These are phyloP conservation scores for Ophiocordyceps polyrhachis-furcata DNA, from an alignment of 2,329 filamentous ascomycete species.

Conservation along the genomic window DNA sequence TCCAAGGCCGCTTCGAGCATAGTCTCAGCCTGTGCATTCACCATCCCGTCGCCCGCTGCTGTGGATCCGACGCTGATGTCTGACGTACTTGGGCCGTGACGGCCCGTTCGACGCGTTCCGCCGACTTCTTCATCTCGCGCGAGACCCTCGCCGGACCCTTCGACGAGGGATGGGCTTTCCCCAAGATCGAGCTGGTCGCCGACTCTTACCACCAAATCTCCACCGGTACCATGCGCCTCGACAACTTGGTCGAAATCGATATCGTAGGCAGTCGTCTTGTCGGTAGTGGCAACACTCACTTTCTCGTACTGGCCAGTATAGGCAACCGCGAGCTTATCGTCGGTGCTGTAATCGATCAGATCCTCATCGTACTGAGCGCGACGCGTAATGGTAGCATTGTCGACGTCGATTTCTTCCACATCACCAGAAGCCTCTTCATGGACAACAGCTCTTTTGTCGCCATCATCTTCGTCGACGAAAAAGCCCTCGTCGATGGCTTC, in stretches of 20 bases:
- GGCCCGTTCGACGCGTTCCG: neutral
- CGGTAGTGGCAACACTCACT: neutral
- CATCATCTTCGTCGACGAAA: neutral
- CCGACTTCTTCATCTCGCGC: neutral
- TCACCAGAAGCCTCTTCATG: neutral
- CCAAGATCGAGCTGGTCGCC: neutral
- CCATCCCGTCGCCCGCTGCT: constrained; percentile 7
- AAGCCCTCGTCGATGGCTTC: neutral
- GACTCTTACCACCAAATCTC: neutral
- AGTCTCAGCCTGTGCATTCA: neutral
- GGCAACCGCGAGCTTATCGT: constrained; percentile 1
- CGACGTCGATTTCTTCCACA: neutral
- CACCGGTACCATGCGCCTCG: neutral
- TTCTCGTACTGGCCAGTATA: constrained; percentile 5
- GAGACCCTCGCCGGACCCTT: neutral
- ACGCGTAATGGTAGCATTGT: neutral
- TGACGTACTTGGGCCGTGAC: neutral
- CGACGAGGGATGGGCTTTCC: neutral
- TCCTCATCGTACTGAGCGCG: neutral
- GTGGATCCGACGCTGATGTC: constrained; percentile 1
- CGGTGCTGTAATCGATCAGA: constrained; percentile 1
- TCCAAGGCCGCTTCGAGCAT: neutral
- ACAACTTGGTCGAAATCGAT: neutral
- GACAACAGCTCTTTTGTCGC: neutral
- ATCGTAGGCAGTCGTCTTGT: neutral